Percentiles rank a stretch among this genome's conserved stretches.
phyloP scores from a whole-genome alignment of 2,329 filamentous ascomycete species.

The Elsinoe perseae region DNA sequence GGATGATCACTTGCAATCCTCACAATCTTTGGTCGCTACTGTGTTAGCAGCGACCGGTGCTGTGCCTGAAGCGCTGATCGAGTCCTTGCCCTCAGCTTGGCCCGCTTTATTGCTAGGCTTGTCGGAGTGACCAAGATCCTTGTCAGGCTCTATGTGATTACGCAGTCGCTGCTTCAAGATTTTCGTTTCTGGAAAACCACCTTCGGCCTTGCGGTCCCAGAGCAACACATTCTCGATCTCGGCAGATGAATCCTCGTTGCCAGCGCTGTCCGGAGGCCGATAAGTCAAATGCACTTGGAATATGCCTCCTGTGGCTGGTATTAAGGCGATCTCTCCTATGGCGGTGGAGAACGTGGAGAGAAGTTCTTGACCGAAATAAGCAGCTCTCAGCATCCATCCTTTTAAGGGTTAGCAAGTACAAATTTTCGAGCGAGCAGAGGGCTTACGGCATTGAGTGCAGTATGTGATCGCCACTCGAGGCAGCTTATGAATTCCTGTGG shows the following conservation, averaged over 20 bases:
- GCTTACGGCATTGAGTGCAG: slow-evolving; percentile 75
- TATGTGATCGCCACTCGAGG: slow-evolving; percentile 82
- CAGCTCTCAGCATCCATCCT: slow-evolving; percentile 29
- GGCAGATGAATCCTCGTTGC: not conserved
- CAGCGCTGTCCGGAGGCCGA: slow-evolving; percentile 18
- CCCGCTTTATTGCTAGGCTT: slow-evolving; percentile 26
- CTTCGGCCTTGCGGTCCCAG: slow-evolving; percentile 82
- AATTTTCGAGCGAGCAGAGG: slow-evolving; percentile 18
- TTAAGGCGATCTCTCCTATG: slow-evolving; percentile 79
- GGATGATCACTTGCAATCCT: slow-evolving; percentile 20
- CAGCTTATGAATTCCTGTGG: slow-evolving; percentile 29
- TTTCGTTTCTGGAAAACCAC: slow-evolving; percentile 92
- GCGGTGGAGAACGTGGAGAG: slow-evolving; percentile 81
- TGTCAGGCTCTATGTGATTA: slow-evolving; percentile 69
- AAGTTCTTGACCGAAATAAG: slow-evolving; percentile 85
- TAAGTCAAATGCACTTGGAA: slow-evolving; percentile 65
- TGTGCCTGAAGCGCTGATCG: not conserved
- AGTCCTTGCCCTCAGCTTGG: not conserved
- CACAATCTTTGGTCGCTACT: slow-evolving; percentile 15
- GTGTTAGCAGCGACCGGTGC: not conserved
- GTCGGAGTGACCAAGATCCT: slow-evolving; percentile 67
- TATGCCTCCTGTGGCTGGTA: slow-evolving; percentile 75
- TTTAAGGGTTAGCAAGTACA: slow-evolving; percentile 14
- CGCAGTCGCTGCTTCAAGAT: slow-evolving; percentile 77
- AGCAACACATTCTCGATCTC: slow-evolving; percentile 48